Base-by-base conservation (phyloP, 345 rosid genomes). In the Mercurialis annua region DNA sequence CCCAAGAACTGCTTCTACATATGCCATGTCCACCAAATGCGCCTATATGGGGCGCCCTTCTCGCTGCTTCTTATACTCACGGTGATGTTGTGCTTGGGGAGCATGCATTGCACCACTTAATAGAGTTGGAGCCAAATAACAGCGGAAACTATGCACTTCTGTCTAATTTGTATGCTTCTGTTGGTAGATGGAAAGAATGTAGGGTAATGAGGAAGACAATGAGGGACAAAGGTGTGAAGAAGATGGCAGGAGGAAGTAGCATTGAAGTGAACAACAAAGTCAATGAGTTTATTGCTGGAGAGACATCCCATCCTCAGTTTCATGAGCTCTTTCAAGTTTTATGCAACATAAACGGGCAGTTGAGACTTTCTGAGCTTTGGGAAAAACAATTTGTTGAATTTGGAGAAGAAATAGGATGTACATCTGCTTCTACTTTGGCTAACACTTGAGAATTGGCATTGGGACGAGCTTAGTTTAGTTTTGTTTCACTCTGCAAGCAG, bases 11-110 rank as follows among this genome's bases (percentile, higher is more conserved):
- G 58, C 47, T 78, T 34, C 64, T 43, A 56, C 58, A 20, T 27
- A 90, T 90, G 95, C 91, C 98, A 16, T 84, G 80, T 59, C 80
- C 84, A 72, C 79, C 88, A 9, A 88, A 81, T 65, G 90, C 90
- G 5, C 84, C 94, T 50, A 80, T 88, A 67, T 90, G 95, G 92
- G 96, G 90, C 44, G 86, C 95, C 29, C 84, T 89, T 65, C 96
- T 90, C 60, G 85, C 89, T 65, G 84, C 91, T 70, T 78, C 95
- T 21, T 79, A 69, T 71, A 80, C 75, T 60, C 82, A 88, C 79
- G 84, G 79, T 24, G 81, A 86, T 68, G 73, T 76, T 59, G 73
- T 78, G 73, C 80, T 88, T 18, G 95, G 86, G 62, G 91, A 82
- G 75, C 62, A 59, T 59, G 88, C 95, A 49, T 52, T 88, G 80